Conservation (phyloP, 1,284 basidiomycete genomes). For the Ceratobasidium sp. region DNA sequence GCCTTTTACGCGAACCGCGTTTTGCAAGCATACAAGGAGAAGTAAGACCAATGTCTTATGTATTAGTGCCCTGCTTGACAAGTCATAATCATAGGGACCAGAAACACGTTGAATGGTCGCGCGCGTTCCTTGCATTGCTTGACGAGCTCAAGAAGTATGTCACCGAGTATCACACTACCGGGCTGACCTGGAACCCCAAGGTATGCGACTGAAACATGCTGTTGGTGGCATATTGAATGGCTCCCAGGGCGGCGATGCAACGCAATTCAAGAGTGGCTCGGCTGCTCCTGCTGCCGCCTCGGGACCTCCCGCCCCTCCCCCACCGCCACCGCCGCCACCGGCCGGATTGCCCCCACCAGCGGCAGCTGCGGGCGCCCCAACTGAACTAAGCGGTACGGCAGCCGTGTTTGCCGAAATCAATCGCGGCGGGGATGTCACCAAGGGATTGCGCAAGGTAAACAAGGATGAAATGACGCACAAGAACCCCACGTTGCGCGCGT, state of each 20-base stretch:
- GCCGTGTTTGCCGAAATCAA: slow-evolving; percentile 96
- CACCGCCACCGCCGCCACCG: slow-evolving; percentile 65
- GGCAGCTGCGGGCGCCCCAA: slow-evolving; percentile 53
- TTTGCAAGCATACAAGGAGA: slow-evolving; percentile 92
- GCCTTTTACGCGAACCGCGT: slow-evolving; percentile 92
- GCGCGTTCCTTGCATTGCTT: slow-evolving; percentile 72
- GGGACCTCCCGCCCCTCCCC: slow-evolving; percentile 50
- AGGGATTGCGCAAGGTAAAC: slow-evolving; percentile 91
- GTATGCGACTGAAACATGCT: slow-evolving; percentile 52
- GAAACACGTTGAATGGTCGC: slow-evolving; percentile 91
- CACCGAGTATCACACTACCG: slow-evolving; percentile 86
- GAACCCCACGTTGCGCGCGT: slow-evolving; percentile 84
- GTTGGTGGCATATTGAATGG: slow-evolving; percentile 19
- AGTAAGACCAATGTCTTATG: slow-evolving; percentile 57
- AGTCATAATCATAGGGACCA: slow-evolving; percentile 66
- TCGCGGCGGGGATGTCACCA: slow-evolving; percentile 88
- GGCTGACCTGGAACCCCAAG: slow-evolving; percentile 88
- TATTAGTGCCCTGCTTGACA: slow-evolving; percentile 16
- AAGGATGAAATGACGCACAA: slow-evolving; percentile 99
- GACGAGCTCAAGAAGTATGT: slow-evolving; percentile 86
- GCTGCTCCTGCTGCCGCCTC: slow-evolving; percentile 46
- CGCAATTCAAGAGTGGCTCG: slow-evolving; percentile 58
- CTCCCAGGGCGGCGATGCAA: slow-evolving; percentile 65
- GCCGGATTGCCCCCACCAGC: slow-evolving; percentile 58
- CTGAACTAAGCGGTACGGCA: slow-evolving; percentile 63